These are phyloP conservation scores for Microbotryum violaceum DNA, from an alignment of 1,284 basidiomycete species.

Conservation along the genomic window DNA sequence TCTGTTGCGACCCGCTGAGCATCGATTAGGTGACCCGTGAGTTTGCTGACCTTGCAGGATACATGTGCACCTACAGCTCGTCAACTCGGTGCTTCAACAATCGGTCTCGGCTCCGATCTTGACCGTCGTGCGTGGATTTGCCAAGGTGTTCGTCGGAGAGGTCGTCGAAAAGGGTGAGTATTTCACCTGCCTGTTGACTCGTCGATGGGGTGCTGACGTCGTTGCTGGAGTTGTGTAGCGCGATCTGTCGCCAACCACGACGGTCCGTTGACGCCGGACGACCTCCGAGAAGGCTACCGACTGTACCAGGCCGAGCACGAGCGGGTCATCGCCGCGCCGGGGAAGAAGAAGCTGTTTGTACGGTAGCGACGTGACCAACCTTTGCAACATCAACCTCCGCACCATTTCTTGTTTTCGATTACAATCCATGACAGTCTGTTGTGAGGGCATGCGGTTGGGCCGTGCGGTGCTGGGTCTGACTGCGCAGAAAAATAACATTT, in stretches of 20 bases:
- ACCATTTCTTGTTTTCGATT: too few relatives aligned
- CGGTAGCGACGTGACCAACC: not conserved
- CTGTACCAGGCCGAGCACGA: constrained; percentile 57
- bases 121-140: constrained; percentile 78
- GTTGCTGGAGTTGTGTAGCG: constrained; percentile 46
- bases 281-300: constrained; percentile 77
- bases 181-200: not conserved
- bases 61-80: constrained; percentile 50
- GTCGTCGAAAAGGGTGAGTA: constrained; percentile 72
- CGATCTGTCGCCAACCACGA: constrained; percentile 63
- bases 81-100: constrained; percentile 66
- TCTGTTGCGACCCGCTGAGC: constrained; percentile 36
- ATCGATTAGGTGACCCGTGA: not conserved
- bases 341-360: constrained; percentile 27
- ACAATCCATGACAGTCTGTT: too few relatives aligned
- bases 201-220: not conserved
- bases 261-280: constrained; percentile 74
- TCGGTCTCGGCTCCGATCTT: constrained; percentile 78
- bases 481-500: too few relatives aligned
- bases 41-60: not conserved
- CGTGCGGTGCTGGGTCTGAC: too few relatives aligned
- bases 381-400: too few relatives aligned
- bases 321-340: constrained; percentile 6
- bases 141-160: constrained; percentile 86
- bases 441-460: too few relatives aligned